Conservation (phyloP, 345 rosid genomes). For the Lepidium sativum region DNA sequence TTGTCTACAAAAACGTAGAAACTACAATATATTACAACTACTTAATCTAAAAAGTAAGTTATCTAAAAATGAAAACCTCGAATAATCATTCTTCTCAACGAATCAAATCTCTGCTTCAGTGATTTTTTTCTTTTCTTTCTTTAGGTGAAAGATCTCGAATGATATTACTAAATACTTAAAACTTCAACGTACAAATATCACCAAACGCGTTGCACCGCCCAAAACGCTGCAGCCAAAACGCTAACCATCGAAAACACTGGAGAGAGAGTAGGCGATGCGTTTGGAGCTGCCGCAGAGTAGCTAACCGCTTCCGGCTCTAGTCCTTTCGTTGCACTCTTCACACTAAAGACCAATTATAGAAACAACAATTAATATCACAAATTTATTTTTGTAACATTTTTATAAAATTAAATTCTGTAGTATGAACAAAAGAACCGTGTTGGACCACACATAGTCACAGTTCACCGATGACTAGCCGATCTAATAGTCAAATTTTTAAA, state of each 20-base stretch:
- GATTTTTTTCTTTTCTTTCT: not conserved
- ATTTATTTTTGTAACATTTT: no score
- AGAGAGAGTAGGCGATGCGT: not conserved
- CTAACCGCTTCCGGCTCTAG: conserved; percentile 19
- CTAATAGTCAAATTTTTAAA: no score
- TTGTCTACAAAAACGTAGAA: conserved; percentile 4
- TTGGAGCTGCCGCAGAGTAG: conserved; percentile 19
- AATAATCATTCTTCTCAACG: not conserved
- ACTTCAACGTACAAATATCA: not conserved
- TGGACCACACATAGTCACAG: conserved; percentile 18
- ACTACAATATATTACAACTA: not conserved
- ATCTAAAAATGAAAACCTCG: not conserved
- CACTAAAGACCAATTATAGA: conserved; percentile 4
- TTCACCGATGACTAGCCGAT: no score
- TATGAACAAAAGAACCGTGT: conserved; percentile 24
- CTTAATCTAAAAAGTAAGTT: not conserved
- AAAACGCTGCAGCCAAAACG: conserved; percentile 2
- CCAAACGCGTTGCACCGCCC: conserved; percentile 14
- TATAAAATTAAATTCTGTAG: not conserved
- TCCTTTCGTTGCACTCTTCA: conserved; percentile 25
- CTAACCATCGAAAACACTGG: not conserved
- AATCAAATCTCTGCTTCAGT: not conserved
- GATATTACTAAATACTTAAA: not conserved
- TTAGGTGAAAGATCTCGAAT: not conserved
- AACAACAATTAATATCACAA: not conserved